Evolutionary conservation across 208 protist genomes (phyloP), one percentile per base, ranked within the genome.

Genomic region (Porcisia deanei): DNA sequence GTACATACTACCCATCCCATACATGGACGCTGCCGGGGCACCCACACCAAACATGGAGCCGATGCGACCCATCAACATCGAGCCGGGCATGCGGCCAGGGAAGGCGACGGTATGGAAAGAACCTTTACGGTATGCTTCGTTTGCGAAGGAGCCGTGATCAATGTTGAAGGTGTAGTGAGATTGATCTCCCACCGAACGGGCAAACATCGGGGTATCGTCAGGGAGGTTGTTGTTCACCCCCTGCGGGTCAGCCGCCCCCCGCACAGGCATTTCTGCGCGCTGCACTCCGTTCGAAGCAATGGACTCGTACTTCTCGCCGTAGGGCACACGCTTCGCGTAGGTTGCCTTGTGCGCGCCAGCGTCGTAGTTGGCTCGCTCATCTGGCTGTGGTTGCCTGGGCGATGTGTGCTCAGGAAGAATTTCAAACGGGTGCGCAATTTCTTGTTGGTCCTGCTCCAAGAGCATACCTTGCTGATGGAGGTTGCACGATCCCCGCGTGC

Each of bases 311-410:
- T 76, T 59, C 59, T 87, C 79, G 39, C 83, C 83, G 25, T 67
- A 43, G 61, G 75, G 81, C 52, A 87, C 25, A 20, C 81, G 81
- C 73, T 82, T 82, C 30, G 83, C 83, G 52, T 87, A 87, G 30
- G 83, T 59, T 43, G 59, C 77, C 73, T 87, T 87, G 34, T 52
- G 20, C 47, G 43, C 37, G 76, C 74, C 77, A 16, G 79, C 37
- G 43, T 75, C 74, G 55, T 78, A 75, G 60, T 79, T 82, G 43
- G 64, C 74, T 1, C 45, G 75, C 47, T 72, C 66, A 47, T 49
- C 34, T 16, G 65, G 58, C 3, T 54, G 63, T 0, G 59, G 12
- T 43, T 30, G 63, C 34, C 53, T 43, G 7, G 67, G 22, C 25
- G 49, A 43, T n/a, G 30, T 70, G 37, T 52, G 47, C 16, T 57